Percentiles rank a stretch among this genome's conserved stretches.
These are phyloP conservation scores for Fagus crenata DNA, from an alignment of 306 rosid species.

Conservation along the genomic window DNA sequence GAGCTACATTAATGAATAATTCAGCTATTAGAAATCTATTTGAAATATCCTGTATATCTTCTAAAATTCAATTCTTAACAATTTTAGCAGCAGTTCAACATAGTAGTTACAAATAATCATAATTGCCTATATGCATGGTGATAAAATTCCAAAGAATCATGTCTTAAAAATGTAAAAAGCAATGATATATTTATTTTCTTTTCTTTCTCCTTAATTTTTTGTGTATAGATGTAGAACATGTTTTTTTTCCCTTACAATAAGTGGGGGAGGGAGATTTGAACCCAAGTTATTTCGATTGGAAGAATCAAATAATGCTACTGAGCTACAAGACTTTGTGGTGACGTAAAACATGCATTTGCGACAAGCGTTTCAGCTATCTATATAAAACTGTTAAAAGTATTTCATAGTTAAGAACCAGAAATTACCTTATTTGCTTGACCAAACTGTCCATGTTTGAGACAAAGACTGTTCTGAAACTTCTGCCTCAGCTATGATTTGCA, in stretches of 20 bases:
- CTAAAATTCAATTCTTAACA: neutral
- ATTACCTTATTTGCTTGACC: constrained; percentile 54
- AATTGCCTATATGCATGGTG: neutral
- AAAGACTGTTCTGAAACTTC: constrained; percentile 24
- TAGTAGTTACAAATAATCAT: too few relatives aligned
- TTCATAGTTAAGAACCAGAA: neutral
- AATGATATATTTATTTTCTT: neutral
- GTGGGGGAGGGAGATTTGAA: too few relatives aligned
- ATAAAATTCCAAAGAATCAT: neutral
- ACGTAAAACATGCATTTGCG: neutral
- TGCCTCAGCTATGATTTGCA: constrained; percentile 2
- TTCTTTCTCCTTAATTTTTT: neutral
- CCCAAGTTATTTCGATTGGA: too few relatives aligned
- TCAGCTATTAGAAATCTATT: too few relatives aligned
- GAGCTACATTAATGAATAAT: too few relatives aligned
- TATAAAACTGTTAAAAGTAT: neutral
- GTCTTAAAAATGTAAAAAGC: neutral
- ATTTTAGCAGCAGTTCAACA: neutral
- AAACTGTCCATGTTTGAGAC: constrained; percentile 40
- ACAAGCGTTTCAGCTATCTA: neutral
- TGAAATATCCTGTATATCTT: too few relatives aligned
- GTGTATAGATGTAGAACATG: neutral
- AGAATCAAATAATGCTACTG: too few relatives aligned
- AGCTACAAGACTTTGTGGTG: too few relatives aligned
- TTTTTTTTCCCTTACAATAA: too few relatives aligned